Conservation (phyloP, 2,329 filamentous ascomycete species). For the Taxawa tesnikishii region DNA sequence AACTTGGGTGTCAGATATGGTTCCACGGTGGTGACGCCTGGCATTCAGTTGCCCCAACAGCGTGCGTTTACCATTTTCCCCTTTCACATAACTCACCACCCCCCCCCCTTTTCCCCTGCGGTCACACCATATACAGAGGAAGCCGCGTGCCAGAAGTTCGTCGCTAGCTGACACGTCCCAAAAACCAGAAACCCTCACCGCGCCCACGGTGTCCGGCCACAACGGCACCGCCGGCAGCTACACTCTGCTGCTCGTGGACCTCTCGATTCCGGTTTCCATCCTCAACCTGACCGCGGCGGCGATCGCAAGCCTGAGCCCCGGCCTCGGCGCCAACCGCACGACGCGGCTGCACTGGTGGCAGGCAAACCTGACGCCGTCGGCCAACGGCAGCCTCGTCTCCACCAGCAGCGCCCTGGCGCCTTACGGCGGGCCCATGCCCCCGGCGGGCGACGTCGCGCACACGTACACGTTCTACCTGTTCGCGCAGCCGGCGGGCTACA, state of each 20-base stretch:
- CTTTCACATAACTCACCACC: too few relatives aligned
- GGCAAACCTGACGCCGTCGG: conserved; percentile 9
- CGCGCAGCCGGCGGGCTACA: conserved; percentile 13
- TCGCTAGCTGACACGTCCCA: too few relatives aligned
- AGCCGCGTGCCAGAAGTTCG: too few relatives aligned
- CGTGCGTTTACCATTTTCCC: too few relatives aligned
- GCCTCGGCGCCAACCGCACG: conserved; percentile 14
- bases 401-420: conserved; percentile 10
- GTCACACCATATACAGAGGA: too few relatives aligned
- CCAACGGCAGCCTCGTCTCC: conserved; percentile 10
- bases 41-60: too few relatives aligned
- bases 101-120: too few relatives aligned
- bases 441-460: conserved; percentile 15
- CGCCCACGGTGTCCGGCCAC: too few relatives aligned
- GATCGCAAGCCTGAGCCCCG: conserved; percentile 8
- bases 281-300: conserved; percentile 9
- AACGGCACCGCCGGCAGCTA: too few relatives aligned
- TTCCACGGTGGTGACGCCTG: too few relatives aligned
- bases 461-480: conserved; percentile 20
- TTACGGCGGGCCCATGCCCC: conserved; percentile 14
- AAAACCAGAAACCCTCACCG: too few relatives aligned
- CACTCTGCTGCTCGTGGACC: conserved; percentile 15
- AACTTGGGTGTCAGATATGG: too few relatives aligned
- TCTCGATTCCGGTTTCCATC: conserved; percentile 11
- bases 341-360: conserved; percentile 20